These are phyloP conservation scores for Leucosporidium yakuticum DNA, from an alignment of 768 basidiomycete genomes.

Conservation along the genomic window DNA sequence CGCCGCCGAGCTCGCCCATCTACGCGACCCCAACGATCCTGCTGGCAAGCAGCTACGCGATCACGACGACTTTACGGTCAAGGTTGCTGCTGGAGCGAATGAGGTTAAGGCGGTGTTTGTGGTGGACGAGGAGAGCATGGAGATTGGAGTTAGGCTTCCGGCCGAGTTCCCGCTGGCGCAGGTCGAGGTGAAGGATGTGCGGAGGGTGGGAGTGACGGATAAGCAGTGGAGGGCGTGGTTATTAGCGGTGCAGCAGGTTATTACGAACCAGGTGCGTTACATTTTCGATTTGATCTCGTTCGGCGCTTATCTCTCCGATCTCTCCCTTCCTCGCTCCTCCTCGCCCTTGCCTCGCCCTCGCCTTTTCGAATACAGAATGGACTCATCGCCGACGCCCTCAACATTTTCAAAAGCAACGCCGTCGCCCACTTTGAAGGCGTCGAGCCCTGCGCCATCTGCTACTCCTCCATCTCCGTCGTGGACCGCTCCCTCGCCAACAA, in stretches of 20 bases:
- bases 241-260: constrained; percentile 80
- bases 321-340: not conserved
- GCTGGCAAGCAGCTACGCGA: constrained; percentile 43
- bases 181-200: constrained; percentile 79
- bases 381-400: constrained; percentile 76
- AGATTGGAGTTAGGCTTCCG: constrained; percentile 79
- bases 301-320: not conserved
- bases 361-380: constrained; percentile 59
- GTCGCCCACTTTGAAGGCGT: constrained; percentile 88
- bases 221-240: constrained; percentile 90
- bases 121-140: constrained; percentile 89
- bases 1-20: constrained; percentile 67
- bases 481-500: constrained; percentile 83
- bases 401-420: constrained; percentile 90
- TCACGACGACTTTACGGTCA: constrained; percentile 74
- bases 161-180: constrained; percentile 80
- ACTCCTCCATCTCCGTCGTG: constrained; percentile 56
- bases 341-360: not conserved
- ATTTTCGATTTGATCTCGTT: not conserved
- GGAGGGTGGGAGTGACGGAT: constrained; percentile 80
- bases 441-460: constrained; percentile 93
- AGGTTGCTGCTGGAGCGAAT: constrained; percentile 62
- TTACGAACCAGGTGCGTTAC: constrained; percentile 70
- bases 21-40: constrained; percentile 46
- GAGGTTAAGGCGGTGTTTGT: constrained; percentile 79